A percentile compares a stretch with the other conserved stretches of the same genome.
Evolutionary conservation across 805 yeast species (phyloP).

Genomic region (Scheffersomyces coipomensis): DNA sequence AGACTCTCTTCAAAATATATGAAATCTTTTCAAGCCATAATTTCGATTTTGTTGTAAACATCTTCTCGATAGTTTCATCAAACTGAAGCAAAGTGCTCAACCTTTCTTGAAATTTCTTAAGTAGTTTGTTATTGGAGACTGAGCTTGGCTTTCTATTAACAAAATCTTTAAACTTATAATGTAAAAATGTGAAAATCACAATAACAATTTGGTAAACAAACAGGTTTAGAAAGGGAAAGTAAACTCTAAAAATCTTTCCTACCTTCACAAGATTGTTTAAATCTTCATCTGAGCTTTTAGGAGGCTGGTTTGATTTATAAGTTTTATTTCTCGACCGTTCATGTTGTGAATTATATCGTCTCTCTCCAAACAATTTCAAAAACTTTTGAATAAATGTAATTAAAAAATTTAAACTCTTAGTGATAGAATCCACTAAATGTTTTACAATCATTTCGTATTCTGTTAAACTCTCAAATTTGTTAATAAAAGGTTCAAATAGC

Average conservation of each 20-base stretch:
- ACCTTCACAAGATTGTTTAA: conserved; percentile 11
- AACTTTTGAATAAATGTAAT: conserved; percentile 31
- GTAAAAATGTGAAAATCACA: conserved; percentile 48
- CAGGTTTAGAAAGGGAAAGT: conserved; percentile 47
- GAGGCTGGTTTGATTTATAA: background rate
- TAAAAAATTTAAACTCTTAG: conserved; percentile 36
- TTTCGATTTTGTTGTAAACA: conserved; percentile 13
- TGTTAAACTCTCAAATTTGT: conserved; percentile 22
- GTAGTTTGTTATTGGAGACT: conserved; percentile 12
- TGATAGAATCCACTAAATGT: conserved; percentile 34
- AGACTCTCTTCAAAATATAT: conserved; percentile 28
- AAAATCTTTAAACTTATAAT: conserved; percentile 31
- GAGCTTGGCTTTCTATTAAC: conserved; percentile 6
- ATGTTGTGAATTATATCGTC: conserved; percentile 5
- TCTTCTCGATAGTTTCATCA: conserved; percentile 20
- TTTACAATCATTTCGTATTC: conserved; percentile 33
- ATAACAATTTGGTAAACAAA: conserved; percentile 53
- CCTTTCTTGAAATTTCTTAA: conserved; percentile 19
- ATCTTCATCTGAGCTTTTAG: background rate
- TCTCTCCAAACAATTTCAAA: conserved; percentile 13
- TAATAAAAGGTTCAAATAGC: conserved; percentile 50
- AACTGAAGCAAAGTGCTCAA: conserved; percentile 20
- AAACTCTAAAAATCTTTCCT: conserved; percentile 35
- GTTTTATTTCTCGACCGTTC: background rate
- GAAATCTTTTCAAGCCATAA: conserved; percentile 37